Base-by-base conservation (phyloP, 2,329 filamentous ascomycete species). In the Alternaria brassicae region DNA sequence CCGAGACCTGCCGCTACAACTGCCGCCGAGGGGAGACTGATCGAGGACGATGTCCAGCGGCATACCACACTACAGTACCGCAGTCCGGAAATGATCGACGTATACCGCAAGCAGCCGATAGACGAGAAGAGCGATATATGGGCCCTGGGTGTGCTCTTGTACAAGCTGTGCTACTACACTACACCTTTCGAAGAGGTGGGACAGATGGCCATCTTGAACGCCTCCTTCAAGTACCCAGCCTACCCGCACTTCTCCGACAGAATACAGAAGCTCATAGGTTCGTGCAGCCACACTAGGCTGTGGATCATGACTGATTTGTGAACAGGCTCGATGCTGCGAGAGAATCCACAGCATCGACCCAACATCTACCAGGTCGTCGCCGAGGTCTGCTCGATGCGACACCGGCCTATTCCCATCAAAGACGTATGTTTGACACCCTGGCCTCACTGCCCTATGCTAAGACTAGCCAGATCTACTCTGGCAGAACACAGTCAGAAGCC, bases 101-200 rank as follows among this genome's bases (percentile, higher is more conserved):
- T 99, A 23, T 99, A 97, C 80, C 86, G 93, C 63, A 97, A 96
- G 78, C 92, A 93, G 70, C 93, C 95, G 1, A 97, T 99, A 74
- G 92, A 99, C 74, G 95, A 99, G 81, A 99, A 99, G 82, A 96
- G 93, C 48, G 95, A 99, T 78, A 97, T 99, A 28, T 99, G 93
- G 95, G 95, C 95, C 1, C 81, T 99, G 61, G 95, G 95, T 5
- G 95, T 99, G 40, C 82, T 99, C 58, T 81, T 99, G 54, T 99
- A 99, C 83, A 99, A 99, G 83, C 84, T 99, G 62, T 99, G 95
- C 82, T 99, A 98, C 80, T 99, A 99, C 79, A 99, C 95, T 1
- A 99, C 95, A 6, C 95, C 95, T 0, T 99, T 99, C 72, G 95
- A 99, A 80, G 94, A 98, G 65, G 93, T 97, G 74, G 95, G 95